Evolutionary conservation across 176 grass and related monocot species (phyloP), one percentile per base, ranked within the genome.

Genomic region (Pontederia paniculata): DNA sequence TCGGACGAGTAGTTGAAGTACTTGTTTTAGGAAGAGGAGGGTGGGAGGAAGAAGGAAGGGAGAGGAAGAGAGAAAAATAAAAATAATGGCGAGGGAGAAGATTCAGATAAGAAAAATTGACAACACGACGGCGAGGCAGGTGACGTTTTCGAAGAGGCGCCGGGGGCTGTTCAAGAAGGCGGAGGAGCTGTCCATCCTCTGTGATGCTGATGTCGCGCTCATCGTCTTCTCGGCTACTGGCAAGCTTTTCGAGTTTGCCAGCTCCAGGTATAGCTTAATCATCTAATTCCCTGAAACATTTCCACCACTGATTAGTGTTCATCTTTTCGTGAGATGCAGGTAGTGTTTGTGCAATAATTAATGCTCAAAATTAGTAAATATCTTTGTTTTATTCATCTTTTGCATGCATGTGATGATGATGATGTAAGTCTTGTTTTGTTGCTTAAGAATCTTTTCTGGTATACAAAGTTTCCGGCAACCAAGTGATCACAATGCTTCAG

Each of bases 101-200:
- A 72, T 85, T 66, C 67, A 70, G 73, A 81, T 95, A 71, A 68
- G 78, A 62, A 70, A 80, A 70, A 89, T 95, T 50, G 84, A 88
- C 69, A 95, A 73, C 81, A 75, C 76, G 48, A 72, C 89, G 25
- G 89, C 89, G 56, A 72, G 89, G 75, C 89, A 95, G 82, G 89
- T 95, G 8, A 95, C 81, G 63, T 95, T 83, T 75, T 95, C 89
- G 16, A 89, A 95, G 85, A 58, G 89, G 48, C 77, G 85, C 41
- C 76, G 86, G 61, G 89, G 89, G 47, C 71, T 95, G 66, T 89
- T 79, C 84, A 95, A 95, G 80, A 95, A 95, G 74, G 89, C 89
- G 52, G 84, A 95, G 74, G 89, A 95, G 74, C 84, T 95, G 47
- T 67, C 77, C 4, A 81, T 94, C 64, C 89, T 94, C 49, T 94